Evolutionary conservation across 768 basidiomycete genomes (phyloP).

Genomic region (Rubroboletus pulcherrimus): DNA sequence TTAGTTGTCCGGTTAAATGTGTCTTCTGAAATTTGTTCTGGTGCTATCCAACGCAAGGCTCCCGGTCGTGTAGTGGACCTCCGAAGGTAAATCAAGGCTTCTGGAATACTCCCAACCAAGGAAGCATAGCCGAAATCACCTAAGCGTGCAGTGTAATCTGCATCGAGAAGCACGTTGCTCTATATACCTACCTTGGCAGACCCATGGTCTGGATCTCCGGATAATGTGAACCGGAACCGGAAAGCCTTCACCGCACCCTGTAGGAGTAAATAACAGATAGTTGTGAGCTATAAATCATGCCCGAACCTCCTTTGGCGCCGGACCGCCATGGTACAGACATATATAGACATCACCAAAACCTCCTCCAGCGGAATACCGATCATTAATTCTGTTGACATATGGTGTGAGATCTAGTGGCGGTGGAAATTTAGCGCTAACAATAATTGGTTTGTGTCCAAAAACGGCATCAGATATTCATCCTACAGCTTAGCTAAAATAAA

Average conservation of each 20-base stretch:
- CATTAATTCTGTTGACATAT: not conserved
- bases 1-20: not conserved
- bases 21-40: not conserved
- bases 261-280: not conserved
- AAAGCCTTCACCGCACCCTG: not conserved
- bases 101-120: not conserved
- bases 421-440: not conserved
- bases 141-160: not conserved
- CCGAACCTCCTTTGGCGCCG: not conserved
- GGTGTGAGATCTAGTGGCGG: slow-evolving; percentile 7
- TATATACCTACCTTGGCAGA: not conserved
- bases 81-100: not conserved
- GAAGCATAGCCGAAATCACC: not conserved
- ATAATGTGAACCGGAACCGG: not conserved
- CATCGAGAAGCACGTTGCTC: not conserved
- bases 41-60: not conserved
- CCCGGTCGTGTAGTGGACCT: not conserved
- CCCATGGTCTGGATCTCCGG: not conserved
- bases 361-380: not conserved
- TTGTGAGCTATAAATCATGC: not conserved
- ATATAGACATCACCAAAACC: slow-evolving; percentile 1
- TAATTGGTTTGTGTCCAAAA: not conserved
- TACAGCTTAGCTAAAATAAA: too few relatives aligned
- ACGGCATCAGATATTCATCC: not conserved
- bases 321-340: not conserved